Evolutionary conservation across 345 rosid genomes (phyloP), one percentile per base, ranked within the genome.

Genomic region (Erodium maritimum): DNA sequence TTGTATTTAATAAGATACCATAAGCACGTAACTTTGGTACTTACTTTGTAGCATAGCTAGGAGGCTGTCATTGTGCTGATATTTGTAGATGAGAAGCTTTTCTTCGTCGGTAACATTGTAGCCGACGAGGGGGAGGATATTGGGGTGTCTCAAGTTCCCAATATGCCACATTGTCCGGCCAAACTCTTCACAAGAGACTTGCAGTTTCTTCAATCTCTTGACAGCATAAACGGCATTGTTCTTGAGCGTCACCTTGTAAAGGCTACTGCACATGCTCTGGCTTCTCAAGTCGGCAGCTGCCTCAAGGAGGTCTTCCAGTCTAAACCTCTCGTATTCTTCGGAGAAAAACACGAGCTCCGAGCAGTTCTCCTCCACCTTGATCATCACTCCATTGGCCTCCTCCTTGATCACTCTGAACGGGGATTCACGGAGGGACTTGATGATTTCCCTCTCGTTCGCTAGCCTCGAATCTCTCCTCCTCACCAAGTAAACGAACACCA

Each of bases 91-190:
- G 17, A 81, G 73, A 53, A 84, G 85, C 33, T 77, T 84, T 54
- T 79, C 80, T 33, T 76, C 79, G 14, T 60, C 21, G 4, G 77
- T 74, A 21, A 75, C 74, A 65, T 61, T 72, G 75, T 68, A 84
- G 14, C 76, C 79, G 33, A 81, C 69, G 3, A 81, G 78, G 13
- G 80, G 83, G 1, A 84, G 73, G 25, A 81, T 65, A 53, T 84
- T 84, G 2, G 79, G 83, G 67, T 81, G 90, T 67, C 69, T 84
- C 71, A 81, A 61, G 60, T 65, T 69, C 58, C 85, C 87, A 3
- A 81, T 73, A 55, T 25, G 65, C 67, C 67, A 77, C 79, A 81
- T 74, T 5, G 68, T 69, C 50, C 21, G 56, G 34, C 72, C 52
- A 33, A 81, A 84, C 51, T 73, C 85, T 17, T 77, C 70, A 1